phyloP scores from a whole-genome alignment of 768 basidiomycete genomes.

The Russula foetens region DNA sequence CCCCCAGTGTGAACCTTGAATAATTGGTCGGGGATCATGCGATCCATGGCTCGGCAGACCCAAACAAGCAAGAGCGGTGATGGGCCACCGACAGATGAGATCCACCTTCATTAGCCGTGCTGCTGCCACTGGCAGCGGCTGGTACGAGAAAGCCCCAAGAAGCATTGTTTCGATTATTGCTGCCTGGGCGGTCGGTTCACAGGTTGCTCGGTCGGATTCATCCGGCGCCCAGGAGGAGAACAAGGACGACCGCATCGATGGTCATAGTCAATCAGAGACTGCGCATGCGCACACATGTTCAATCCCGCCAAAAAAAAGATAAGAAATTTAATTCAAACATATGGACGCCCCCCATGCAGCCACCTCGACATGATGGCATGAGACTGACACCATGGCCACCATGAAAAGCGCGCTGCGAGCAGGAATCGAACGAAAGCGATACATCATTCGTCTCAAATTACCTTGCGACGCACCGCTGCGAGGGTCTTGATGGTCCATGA shows the following conservation, averaged over 20 bases:
- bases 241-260: neutral
- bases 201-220: neutral
- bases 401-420: neutral
- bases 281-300: neutral
- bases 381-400: neutral
- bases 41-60: too few species aligned
- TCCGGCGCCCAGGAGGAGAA: neutral
- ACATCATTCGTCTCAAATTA: neutral
- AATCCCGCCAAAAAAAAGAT: neutral
- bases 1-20: too few species aligned
- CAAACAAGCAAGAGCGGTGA: too few species aligned
- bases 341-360: neutral
- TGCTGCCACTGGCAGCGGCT: too few species aligned
- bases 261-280: too few species aligned
- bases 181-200: neutral
- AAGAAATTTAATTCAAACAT: too few species aligned
- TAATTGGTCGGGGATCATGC: too few species aligned
- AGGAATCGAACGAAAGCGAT: neutral
- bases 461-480: neutral
- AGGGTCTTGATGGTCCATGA: neutral
- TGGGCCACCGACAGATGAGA: neutral
- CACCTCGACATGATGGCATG: neutral
- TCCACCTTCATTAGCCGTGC: neutral
- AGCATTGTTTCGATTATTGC: neutral
- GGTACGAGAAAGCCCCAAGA: neutral